These are phyloP conservation scores for Pleurostoma richardsiae DNA, from an alignment of 2,329 filamentous ascomycete species.

Conservation along the genomic window DNA sequence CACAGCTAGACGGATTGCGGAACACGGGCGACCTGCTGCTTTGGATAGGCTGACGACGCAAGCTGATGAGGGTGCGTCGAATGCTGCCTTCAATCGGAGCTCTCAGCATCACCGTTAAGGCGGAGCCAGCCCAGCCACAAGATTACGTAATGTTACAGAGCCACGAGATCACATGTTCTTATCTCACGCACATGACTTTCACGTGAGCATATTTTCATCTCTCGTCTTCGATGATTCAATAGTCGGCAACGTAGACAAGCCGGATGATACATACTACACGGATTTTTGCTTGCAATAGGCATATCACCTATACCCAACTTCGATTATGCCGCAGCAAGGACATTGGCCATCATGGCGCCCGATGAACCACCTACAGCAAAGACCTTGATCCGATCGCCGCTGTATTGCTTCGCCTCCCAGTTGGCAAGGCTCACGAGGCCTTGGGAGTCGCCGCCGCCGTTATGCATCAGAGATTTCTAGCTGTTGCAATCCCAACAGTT, in stretches of 20 bases:
- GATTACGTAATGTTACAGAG: no score
- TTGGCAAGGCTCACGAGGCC: conserved; percentile 47
- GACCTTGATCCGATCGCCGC: conserved; percentile 36
- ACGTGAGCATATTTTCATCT: neutral
- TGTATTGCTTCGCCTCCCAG: conserved; percentile 37
- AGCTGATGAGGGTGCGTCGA: neutral
- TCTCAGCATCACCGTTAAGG: neutral
- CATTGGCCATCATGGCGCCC: conserved; percentile 32
- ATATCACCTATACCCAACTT: conserved; percentile 6
- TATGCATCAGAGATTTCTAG: conserved; percentile 36
- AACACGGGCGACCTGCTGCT: neutral
- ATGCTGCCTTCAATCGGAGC: neutral
- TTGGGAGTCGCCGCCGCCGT: conserved; percentile 42
- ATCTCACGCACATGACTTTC: neutral
- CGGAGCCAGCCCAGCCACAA: neutral
- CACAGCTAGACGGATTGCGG: neutral
- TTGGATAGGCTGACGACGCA: neutral
- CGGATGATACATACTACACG: no score
- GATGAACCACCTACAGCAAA: conserved; percentile 39
- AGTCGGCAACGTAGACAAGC: no score
- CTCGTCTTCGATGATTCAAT: no score
- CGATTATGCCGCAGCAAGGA: conserved; percentile 23
- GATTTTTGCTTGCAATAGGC: no score
- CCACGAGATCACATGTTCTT: neutral
- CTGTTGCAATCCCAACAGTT: conserved; percentile 51